A percentile compares a stretch with the other conserved stretches of the same genome.
Evolutionary conservation across 108 stramenopile genomes (phyloP).

Genomic region (Nitzschia sp.): DNA sequence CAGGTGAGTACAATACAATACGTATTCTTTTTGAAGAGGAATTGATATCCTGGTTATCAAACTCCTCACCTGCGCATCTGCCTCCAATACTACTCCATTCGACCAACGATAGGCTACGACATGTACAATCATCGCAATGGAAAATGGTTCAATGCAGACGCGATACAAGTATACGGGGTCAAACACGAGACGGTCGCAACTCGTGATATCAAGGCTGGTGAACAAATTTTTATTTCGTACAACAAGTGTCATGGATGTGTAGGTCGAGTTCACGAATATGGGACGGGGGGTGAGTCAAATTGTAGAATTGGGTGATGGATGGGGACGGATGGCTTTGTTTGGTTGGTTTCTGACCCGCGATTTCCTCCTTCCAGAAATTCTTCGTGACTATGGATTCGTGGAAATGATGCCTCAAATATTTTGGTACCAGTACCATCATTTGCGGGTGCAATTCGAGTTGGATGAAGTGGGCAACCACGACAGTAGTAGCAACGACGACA

Average conservation of each 20-base stretch:
- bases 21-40: not conserved
- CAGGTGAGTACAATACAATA: conserved; percentile 6
- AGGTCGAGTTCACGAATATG: conserved; percentile 31
- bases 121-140: conserved; percentile 67
- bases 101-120: conserved; percentile 30
- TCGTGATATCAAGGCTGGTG: conserved; percentile 49
- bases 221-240: conserved; percentile 60
- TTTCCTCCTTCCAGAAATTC: conserved; percentile 44
- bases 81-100: no score
- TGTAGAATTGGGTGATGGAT: not conserved
- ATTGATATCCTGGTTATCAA: not conserved
- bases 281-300: conserved; percentile 41
- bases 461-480: conserved; percentile 17
- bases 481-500: no score
- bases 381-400: conserved; percentile 75
- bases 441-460: conserved; percentile 28
- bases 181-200: conserved; percentile 35
- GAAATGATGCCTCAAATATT: conserved; percentile 74
- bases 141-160: conserved; percentile 10
- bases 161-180: not conserved
- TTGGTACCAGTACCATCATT: conserved; percentile 32
- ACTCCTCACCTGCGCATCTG: no score
- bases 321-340: not conserved
- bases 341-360: not conserved
- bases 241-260: conserved; percentile 58